A percentile compares a stretch with the other conserved stretches of the same genome.
Evolutionary conservation across 768 basidiomycete species (phyloP).

Genomic region (Leccinum pellstonianum): DNA sequence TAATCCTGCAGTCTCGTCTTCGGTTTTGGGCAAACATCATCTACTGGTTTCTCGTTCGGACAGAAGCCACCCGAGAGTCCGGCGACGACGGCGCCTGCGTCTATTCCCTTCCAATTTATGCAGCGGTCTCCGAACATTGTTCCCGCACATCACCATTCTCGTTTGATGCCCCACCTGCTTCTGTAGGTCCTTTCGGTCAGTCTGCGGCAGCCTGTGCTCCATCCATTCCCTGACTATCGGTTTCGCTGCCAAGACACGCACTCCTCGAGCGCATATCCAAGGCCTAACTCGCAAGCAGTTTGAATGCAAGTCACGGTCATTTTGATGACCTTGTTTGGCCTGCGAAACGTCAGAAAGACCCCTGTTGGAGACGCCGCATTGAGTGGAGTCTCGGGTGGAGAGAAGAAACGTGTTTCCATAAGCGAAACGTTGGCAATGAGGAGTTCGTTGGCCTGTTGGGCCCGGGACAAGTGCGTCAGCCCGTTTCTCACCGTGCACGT

Average conservation of each 20-base stretch:
- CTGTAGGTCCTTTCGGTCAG: slow-evolving; percentile 43
- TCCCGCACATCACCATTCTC: slow-evolving; percentile 40
- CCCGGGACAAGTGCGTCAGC: slow-evolving; percentile 42
- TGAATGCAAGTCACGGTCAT: slow-evolving; percentile 39
- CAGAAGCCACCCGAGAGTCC: slow-evolving; percentile 42
- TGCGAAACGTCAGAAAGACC: slow-evolving; percentile 70
- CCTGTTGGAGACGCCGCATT: slow-evolving; percentile 82
- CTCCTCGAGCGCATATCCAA: slow-evolving; percentile 52
- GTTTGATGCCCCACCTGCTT: slow-evolving; percentile 42
- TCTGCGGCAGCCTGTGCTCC: slow-evolving; percentile 46
- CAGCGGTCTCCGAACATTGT: slow-evolving; percentile 38
- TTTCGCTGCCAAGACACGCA: slow-evolving; percentile 67
- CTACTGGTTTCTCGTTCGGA: slow-evolving; percentile 48
- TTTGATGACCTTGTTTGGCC: slow-evolving; percentile 68
- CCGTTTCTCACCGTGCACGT: slow-evolving; percentile 19
- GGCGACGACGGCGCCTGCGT: slow-evolving; percentile 35
- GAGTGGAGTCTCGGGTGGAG: slow-evolving; percentile 71
- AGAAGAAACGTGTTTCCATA: slow-evolving; percentile 82
- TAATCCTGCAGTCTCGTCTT: slow-evolving; percentile 42
- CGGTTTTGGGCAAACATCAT: slow-evolving; percentile 46
- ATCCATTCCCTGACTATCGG: slow-evolving; percentile 62
- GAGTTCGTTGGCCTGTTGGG: slow-evolving; percentile 75
- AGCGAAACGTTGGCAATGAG: slow-evolving; percentile 70
- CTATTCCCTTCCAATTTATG: slow-evolving; percentile 50
- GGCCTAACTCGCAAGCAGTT: slow-evolving; percentile 38